phyloP scores from a whole-genome alignment of 139 green algal genomes.

The Zygnema cylindricum region DNA sequence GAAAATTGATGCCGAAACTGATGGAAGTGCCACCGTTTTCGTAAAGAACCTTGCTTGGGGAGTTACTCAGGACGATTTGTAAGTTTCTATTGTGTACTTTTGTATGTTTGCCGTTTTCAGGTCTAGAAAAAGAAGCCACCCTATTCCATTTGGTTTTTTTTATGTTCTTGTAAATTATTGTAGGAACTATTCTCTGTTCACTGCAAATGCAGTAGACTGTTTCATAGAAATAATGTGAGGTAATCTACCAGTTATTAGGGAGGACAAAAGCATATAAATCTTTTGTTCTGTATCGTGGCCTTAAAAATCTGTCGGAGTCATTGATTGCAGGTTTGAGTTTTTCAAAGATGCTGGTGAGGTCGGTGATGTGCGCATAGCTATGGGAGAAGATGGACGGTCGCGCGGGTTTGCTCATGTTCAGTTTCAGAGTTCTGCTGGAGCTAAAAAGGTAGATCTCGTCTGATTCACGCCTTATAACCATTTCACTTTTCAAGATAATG shows the following conservation, averaged over 20 bases:
- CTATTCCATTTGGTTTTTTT: too few relatives aligned
- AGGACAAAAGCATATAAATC: neutral
- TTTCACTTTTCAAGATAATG: too few relatives aligned
- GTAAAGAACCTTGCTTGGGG: conserved; percentile 77
- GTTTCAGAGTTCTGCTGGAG: conserved; percentile 68
- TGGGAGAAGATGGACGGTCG: conserved; percentile 67
- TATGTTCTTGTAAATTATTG: too few relatives aligned
- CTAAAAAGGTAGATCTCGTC: conserved; percentile 60
- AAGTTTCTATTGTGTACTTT: too few relatives aligned
- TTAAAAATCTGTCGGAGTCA: too few relatives aligned
- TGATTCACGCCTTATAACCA: too few relatives aligned
- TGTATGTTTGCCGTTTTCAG: too few relatives aligned
- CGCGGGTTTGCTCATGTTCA: conserved; percentile 78
- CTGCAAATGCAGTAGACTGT: neutral
- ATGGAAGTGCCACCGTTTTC: conserved; percentile 71
- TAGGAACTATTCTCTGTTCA: neutral
- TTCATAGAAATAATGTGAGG: neutral
- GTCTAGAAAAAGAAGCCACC: too few relatives aligned
- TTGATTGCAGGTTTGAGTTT: conserved; percentile 56
- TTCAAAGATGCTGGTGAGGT: conserved; percentile 75
- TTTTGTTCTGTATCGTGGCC: too few relatives aligned
- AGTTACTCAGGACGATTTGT: conserved; percentile 68
- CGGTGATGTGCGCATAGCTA: conserved; percentile 69
- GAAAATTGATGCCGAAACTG: conserved; percentile 43
- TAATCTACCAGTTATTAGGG: neutral